Conservation (phyloP, 495 filamentous ascomycete genomes). For the Aspergillus cavernicola region DNA sequence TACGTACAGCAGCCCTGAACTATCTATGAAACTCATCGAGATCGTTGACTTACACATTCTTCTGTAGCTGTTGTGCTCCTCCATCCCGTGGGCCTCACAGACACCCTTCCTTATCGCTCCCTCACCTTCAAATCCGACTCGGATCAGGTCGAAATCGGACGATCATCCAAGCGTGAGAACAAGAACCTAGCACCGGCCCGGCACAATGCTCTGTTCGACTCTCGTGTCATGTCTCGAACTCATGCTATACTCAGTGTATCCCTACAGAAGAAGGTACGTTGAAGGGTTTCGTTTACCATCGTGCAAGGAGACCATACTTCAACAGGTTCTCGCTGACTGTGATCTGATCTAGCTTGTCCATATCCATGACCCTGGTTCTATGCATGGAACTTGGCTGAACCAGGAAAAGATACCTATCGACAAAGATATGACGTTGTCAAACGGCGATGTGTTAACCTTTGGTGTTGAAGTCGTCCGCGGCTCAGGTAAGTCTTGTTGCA, state of each 20-base stretch:
- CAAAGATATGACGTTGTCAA: conserved; percentile 32
- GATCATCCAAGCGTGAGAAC: conserved; percentile 54
- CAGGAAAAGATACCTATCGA: conserved; percentile 34
- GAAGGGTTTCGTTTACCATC: neutral
- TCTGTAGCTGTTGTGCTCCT: conserved; percentile 29
- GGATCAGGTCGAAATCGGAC: conserved; percentile 45
- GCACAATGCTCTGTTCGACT: conserved; percentile 74
- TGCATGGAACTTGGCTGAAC: conserved; percentile 55
- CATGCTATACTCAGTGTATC: conserved; percentile 62
- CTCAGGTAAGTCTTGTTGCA: conserved; percentile 28
- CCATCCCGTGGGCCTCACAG: conserved; percentile 16
- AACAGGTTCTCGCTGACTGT: conserved; percentile 12
- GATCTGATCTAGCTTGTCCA: conserved; percentile 31
- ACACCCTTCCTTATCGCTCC: conserved; percentile 25
- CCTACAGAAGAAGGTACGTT: conserved; percentile 40
- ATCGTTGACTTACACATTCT: conserved; percentile 14
- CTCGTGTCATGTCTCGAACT: conserved; percentile 73
- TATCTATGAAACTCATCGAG: neutral
- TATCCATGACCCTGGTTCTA: conserved; percentile 50
- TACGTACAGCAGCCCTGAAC: conserved; percentile 1
- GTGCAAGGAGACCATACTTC: neutral
- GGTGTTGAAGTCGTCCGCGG: conserved; percentile 53
- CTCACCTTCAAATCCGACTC: conserved; percentile 27
- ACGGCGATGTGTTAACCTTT: conserved; percentile 51
- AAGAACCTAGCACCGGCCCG: conserved; percentile 47